These are phyloP conservation scores for Chrysoporthe deuterocubensis DNA, from an alignment of 2,329 filamentous ascomycete genomes.

Conservation along the genomic window DNA sequence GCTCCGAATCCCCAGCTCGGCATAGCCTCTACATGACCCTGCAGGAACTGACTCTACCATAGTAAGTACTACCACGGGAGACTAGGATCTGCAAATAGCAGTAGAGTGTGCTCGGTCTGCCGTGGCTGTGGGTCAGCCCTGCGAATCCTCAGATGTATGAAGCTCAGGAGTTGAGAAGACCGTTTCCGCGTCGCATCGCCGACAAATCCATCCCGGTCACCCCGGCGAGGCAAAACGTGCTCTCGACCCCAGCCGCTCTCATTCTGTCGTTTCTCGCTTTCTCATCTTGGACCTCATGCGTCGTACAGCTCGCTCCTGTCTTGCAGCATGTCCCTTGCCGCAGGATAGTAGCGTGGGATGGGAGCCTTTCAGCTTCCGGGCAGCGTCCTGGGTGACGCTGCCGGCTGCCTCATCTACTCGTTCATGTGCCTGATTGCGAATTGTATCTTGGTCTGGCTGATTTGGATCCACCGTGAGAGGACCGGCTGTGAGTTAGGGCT, in stretches of 20 bases:
- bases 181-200: not conserved
- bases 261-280: too few relatives aligned
- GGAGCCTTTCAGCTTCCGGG: conserved; percentile 29
- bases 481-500: conserved; percentile 16
- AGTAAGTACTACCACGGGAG: not conserved
- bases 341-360: conserved; percentile 24
- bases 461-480: conserved; percentile 25
- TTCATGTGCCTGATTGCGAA: conserved; percentile 23
- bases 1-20: conserved; percentile 1
- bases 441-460: conserved; percentile 21
- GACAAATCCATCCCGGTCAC: not conserved
- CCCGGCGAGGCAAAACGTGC: conserved; percentile 1
- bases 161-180: not conserved
- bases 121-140: not conserved
- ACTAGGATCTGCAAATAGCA: not conserved
- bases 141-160: not conserved
- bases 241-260: not conserved
- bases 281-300: not conserved
- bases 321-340: conserved; percentile 4
- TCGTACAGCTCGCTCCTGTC: not conserved
- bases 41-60: not conserved
- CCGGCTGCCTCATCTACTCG: conserved; percentile 22
- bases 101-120: not conserved
- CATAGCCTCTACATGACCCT: not conserved
- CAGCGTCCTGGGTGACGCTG: conserved; percentile 26